Percentiles rank a stretch among this genome's conserved stretches.
Conservation (phyloP, 2,329 filamentous ascomycete species). For the Paracoccidioides lutzii region DNA sequence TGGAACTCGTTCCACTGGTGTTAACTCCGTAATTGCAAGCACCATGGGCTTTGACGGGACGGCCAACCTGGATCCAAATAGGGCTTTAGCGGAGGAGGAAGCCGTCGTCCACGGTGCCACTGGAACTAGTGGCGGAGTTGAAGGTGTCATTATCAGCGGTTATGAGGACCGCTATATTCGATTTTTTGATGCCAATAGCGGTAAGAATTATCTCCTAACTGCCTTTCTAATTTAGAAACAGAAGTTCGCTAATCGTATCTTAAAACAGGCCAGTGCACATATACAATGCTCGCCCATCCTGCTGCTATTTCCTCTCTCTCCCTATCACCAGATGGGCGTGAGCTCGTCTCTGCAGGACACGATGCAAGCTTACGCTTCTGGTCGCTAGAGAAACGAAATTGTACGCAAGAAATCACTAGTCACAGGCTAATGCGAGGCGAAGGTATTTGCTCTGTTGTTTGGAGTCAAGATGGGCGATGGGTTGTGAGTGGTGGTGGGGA, state of each 20-base stretch:
- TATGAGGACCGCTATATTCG: conserved; percentile 93
- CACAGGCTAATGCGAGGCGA: conserved; percentile 93
- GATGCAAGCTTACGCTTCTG: conserved; percentile 94
- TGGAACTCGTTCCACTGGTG: conserved; percentile 64
- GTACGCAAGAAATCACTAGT: conserved; percentile 86
- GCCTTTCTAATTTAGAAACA: background rate
- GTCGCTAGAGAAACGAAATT: conserved; percentile 89
- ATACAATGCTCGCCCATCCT: conserved; percentile 95
- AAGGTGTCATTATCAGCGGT: conserved; percentile 89
- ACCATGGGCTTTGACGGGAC: conserved; percentile 63
- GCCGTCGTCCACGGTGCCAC: conserved; percentile 66
- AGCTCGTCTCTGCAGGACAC: conserved; percentile 90
- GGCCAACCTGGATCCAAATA: conserved; percentile 47
- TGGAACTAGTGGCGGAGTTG: conserved; percentile 65
- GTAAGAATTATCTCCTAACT: conserved; percentile 45
- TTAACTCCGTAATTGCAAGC: conserved; percentile 84
- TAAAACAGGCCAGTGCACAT: conserved; percentile 85
- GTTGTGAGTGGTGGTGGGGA: conserved; percentile 92
- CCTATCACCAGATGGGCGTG: conserved; percentile 80
- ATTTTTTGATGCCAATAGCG: conserved; percentile 97
- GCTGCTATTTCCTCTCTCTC: conserved; percentile 84
- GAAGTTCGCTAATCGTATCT: conserved; percentile 2
- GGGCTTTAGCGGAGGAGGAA: conserved; percentile 56
- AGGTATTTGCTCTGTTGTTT: conserved; percentile 84
- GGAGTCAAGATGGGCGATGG: conserved; percentile 90